These are phyloP conservation scores for Urochloa ruziziensis DNA, from an alignment of 176 grass and related monocot genomes.

Conservation along the genomic window DNA sequence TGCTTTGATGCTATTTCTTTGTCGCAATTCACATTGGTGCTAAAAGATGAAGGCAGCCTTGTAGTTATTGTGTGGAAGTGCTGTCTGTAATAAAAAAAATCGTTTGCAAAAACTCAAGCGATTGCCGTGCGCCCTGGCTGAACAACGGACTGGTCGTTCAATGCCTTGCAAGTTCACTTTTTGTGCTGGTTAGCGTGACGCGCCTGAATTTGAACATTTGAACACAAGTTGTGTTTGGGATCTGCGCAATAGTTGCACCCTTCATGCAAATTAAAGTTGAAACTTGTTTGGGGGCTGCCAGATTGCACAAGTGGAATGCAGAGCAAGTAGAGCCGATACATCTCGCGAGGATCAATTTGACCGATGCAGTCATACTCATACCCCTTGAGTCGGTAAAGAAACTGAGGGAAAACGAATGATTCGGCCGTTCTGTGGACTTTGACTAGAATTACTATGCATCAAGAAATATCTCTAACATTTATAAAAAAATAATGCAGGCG, in stretches of 20 bases:
- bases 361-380: too few species aligned
- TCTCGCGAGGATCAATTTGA: background rate
- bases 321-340: background rate
- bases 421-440: too few species aligned
- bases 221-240: background rate
- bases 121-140: background rate
- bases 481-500: too few species aligned
- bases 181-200: too few species aligned
- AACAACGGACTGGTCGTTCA: background rate
- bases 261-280: too few species aligned
- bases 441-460: too few species aligned
- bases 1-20: background rate
- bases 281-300: too few species aligned
- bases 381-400: too few species aligned
- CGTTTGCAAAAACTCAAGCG: background rate
- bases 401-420: too few species aligned
- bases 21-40: background rate
- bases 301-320: background rate
- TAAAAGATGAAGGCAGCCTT: background rate
- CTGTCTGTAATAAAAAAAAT: background rate
- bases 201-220: background rate
- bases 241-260: background rate
- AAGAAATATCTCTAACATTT: too few species aligned
- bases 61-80: constrained; percentile 7
- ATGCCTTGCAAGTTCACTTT: background rate